Evolutionary conservation across 345 rosid genomes (phyloP).

Genomic region (Trapa incisa): DNA sequence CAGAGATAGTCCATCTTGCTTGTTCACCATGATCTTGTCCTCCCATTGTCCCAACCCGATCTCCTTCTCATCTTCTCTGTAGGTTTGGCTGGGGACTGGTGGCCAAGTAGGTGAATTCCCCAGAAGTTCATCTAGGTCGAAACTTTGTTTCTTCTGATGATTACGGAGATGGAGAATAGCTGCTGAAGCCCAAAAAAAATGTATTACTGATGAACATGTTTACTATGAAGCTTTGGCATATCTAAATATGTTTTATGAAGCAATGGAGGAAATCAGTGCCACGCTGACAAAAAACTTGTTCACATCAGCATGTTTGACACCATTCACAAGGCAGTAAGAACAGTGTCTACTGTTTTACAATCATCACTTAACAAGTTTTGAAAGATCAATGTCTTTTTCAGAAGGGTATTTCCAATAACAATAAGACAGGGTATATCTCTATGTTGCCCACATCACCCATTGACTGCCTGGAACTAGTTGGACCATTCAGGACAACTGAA

Average conservation of each 20-base stretch:
- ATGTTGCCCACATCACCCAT: constrained; percentile 62
- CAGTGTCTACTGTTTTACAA: too few relatives aligned
- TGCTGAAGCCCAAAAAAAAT: constrained; percentile 11
- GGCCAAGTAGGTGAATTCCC: constrained; percentile 97
- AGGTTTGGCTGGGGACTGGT: constrained; percentile 55
- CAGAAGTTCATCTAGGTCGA: constrained; percentile 58
- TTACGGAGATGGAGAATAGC: constrained; percentile 30
- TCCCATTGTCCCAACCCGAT: constrained; percentile 71
- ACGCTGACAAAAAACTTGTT: neutral
- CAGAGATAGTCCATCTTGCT: constrained; percentile 45
- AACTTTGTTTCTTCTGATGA: constrained; percentile 49
- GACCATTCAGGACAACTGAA: constrained; percentile 23
- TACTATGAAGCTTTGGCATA: neutral
- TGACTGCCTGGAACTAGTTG: constrained; percentile 24
- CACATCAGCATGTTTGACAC: too few relatives aligned
- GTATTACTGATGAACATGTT: neutral
- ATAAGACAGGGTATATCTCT: constrained; percentile 35
- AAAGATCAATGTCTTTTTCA: too few relatives aligned
- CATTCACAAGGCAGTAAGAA: too few relatives aligned
- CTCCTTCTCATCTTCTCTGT: constrained; percentile 61
- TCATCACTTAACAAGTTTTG: too few relatives aligned
- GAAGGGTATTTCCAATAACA: too few relatives aligned
- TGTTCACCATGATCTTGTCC: constrained; percentile 94
- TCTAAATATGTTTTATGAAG: neutral
- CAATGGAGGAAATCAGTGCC: neutral